These are phyloP conservation scores for Crithidia thermophila DNA, from an alignment of 208 protist genomes.

Conservation along the genomic window DNA sequence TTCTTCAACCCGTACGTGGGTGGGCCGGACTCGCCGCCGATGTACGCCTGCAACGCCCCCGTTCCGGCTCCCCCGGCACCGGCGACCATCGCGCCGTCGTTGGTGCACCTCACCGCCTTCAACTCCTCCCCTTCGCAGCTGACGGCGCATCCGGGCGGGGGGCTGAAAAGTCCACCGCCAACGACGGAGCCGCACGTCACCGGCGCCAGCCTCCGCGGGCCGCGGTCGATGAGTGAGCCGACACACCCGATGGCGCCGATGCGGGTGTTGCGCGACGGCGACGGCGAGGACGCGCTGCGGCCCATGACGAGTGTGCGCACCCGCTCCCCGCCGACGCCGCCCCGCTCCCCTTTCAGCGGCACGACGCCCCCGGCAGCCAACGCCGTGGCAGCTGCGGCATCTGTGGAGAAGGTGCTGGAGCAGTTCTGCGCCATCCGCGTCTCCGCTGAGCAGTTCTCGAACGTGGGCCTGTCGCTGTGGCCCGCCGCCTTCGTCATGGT, in stretches of 20 bases:
- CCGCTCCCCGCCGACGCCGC: neutral
- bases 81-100: neutral
- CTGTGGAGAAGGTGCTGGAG: slow-evolving; percentile 1
- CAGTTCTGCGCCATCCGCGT: slow-evolving; percentile 64
- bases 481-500: slow-evolving; percentile 76
- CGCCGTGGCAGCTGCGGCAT: neutral
- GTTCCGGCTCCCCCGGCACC: neutral
- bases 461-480: slow-evolving; percentile 83
- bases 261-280: neutral
- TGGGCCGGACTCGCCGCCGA: slow-evolving; percentile 4
- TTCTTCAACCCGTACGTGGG: slow-evolving; percentile 55
- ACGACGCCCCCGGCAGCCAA: neutral
- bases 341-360: neutral
- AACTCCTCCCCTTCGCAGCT: slow-evolving; percentile 12
- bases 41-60: neutral
- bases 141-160: neutral
- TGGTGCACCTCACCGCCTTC: slow-evolving; percentile 3
- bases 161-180: neutral
- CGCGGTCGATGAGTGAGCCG: slow-evolving; percentile 7
- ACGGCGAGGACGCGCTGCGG: slow-evolving; percentile 7
- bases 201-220: neutral
- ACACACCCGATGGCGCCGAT: neutral
- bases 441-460: slow-evolving; percentile 62
- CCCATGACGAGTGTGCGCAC: slow-evolving; percentile 3
- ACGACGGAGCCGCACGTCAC: neutral